Conservation (phyloP, 2,329 filamentous ascomycete species). For the Thelonectria rubi region DNA sequence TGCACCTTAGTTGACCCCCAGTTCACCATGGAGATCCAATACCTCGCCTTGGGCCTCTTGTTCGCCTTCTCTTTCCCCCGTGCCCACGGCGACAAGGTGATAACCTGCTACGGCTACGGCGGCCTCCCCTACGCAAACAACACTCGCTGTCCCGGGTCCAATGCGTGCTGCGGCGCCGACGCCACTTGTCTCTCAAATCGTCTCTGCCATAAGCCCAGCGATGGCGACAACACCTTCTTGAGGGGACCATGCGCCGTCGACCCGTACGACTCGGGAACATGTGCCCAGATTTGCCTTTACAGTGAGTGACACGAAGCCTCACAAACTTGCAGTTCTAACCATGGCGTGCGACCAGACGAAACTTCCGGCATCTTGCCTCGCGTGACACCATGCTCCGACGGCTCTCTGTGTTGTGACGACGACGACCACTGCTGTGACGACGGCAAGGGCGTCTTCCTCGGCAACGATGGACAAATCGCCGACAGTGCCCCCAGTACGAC, state of each 20-base stretch:
- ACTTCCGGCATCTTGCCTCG: slow-evolving; percentile 26
- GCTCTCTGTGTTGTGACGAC: slow-evolving; percentile 36
- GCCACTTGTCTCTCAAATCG: slow-evolving; percentile 30
- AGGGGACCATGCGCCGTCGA: slow-evolving; percentile 32
- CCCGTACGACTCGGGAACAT: slow-evolving; percentile 25
- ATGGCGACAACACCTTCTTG: slow-evolving; percentile 24
- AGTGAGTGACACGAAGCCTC: slow-evolving; percentile 14
- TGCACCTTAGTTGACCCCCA: not conserved
- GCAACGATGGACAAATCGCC: slow-evolving; percentile 13
- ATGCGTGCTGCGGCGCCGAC: slow-evolving; percentile 26
- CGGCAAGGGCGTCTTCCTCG: slow-evolving; percentile 27
- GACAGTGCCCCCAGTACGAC: slow-evolving; percentile 21
- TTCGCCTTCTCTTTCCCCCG: not conserved
- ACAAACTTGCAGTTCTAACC: not conserved
- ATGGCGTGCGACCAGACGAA: slow-evolving; percentile 17
- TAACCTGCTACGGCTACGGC: slow-evolving; percentile 5
- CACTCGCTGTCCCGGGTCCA: slow-evolving; percentile 22
- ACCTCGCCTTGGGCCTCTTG: not conserved
- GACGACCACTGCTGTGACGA: slow-evolving; percentile 28
- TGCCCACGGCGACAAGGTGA: not conserved
- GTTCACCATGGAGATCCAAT: not conserved
- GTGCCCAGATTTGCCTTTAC: slow-evolving; percentile 27
- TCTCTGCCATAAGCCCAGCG: slow-evolving; percentile 27
- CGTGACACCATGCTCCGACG: slow-evolving; percentile 28
- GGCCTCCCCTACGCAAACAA: slow-evolving; percentile 10